These are phyloP conservation scores for Solanum neorickii DNA, from an alignment of 257 asterid species.

Conservation along the genomic window DNA sequence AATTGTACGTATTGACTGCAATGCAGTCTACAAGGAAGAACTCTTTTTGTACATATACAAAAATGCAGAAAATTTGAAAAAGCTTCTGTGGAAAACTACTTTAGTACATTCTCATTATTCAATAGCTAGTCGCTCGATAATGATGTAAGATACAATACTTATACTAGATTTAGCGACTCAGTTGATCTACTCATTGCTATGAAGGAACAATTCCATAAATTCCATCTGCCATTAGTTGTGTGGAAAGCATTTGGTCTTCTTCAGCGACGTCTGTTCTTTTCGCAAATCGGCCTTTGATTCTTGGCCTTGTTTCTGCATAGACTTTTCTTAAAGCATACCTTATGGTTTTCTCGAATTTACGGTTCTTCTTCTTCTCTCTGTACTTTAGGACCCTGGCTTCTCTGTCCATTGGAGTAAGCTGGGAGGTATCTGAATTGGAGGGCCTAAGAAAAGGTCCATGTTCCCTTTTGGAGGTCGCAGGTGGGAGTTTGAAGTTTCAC, in stretches of 20 bases:
- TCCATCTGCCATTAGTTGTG: constrained; percentile 26
- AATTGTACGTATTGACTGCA: not conserved
- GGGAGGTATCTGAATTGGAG: constrained; percentile 31
- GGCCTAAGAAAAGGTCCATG: constrained; percentile 41
- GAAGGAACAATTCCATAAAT: constrained; percentile 59
- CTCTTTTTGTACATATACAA: not conserved
- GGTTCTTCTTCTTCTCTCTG: constrained; percentile 72
- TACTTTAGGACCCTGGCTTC: constrained; percentile 74
- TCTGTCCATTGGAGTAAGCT: constrained; percentile 48
- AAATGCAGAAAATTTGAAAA: not conserved
- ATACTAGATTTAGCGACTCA: not conserved
- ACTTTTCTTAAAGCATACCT: constrained; percentile 88
- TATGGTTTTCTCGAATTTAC: constrained; percentile 73
- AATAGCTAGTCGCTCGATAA: not conserved
- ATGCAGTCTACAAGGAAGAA: not conserved
- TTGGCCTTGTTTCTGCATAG: constrained; percentile 75
- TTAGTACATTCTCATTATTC: not conserved
- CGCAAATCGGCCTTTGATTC: constrained; percentile 76
- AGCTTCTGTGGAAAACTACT: not conserved
- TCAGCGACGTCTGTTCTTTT: constrained; percentile 37
- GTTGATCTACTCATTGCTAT: not conserved
- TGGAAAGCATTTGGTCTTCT: constrained; percentile 46
- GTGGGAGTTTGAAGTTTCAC: constrained; percentile 36
- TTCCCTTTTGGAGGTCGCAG: constrained; percentile 43
- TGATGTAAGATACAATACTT: not conserved